Base-by-base conservation (phyloP, 148 eudicot genomes). In the Talinum fruticosum region DNA sequence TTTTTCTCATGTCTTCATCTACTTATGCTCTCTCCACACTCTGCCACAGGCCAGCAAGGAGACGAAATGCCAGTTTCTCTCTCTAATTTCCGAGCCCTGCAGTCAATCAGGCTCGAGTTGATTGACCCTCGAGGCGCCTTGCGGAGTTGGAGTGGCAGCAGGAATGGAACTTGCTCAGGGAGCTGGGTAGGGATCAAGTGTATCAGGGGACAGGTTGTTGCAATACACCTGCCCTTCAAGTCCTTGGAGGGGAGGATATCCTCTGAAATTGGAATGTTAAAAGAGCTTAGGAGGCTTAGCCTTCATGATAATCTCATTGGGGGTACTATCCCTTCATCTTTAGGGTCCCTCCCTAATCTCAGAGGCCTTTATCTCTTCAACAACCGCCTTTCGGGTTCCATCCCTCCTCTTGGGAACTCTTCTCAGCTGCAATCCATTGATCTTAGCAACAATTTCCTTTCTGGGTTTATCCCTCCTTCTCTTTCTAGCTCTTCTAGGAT, bases 101-200 rank as follows among this genome's bases (percentile, higher is more conserved):
- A 47, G 23, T 88, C 92, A 26, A 16, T 94, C n/a, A 88, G 89
- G 66, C 86, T 75, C 0, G 91, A 89, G 16, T 62, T 93, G 0
- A 59, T 87, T 1, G 95, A 90, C 36, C 72, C 72, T 1, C 84
- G 81, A 44, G 88, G 88, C 37, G 75, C 84, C 32, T 74, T 94
- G 6, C 72, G 68, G 35, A 90, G 87, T 87, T 92, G 97, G 93
- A 89, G 88, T 37, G 86, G 83, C 34, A 80, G 79, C 28, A 79
- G 85, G 18, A 13, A 3, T 65, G 89, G 84, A 53, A 89, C 88
- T 34, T 94, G 98, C 72, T 88, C 94, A 4, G 97, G 95, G 23
- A 83, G 75, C 32, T 94, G 97, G 97, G 75, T 81, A 5, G 98
- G 97, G 19, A 83, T 94, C 75, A 90, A 81, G 79, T 94, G 98